Conservation (phyloP, 768 basidiomycete genomes). For the Suillus decipiens region DNA sequence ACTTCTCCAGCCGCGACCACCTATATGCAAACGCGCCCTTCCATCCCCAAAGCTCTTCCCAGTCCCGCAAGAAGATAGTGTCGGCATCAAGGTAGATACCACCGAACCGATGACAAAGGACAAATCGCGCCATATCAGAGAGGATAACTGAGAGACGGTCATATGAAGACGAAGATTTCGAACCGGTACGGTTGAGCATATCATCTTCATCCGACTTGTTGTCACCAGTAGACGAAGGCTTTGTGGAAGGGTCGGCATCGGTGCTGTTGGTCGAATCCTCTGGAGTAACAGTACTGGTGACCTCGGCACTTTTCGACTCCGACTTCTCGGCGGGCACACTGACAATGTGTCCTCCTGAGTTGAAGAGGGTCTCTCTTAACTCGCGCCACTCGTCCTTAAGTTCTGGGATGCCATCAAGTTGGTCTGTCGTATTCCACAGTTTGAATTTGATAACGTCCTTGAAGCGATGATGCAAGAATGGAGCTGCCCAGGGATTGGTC, state of each 20-base stretch:
- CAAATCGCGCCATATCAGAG: constrained; percentile 96
- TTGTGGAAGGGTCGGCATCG: constrained; percentile 17
- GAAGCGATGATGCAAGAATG: constrained; percentile 92
- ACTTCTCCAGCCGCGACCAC: constrained; percentile 90
- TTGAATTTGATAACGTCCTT: constrained; percentile 92
- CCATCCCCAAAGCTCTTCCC: constrained; percentile 99
- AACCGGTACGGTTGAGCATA: constrained; percentile 82
- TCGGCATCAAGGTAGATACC: constrained; percentile 98
- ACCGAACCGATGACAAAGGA: constrained; percentile 95
- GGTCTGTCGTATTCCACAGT: constrained; percentile 98
- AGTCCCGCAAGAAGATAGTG: constrained; percentile 93
- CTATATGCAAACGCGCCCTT: constrained; percentile 95
- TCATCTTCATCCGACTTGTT: constrained; percentile 47
- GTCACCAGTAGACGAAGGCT: constrained; percentile 22
- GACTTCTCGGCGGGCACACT: constrained; percentile 54
- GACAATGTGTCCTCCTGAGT: constrained; percentile 79
- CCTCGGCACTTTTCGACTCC: constrained; percentile 26
- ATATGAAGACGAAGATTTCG: constrained; percentile 84
- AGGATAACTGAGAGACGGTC: constrained; percentile 91
- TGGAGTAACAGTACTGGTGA: constrained; percentile 17
- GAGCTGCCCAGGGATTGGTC: constrained; percentile 90
- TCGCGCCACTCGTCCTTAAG: constrained; percentile 88
- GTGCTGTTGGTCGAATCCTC: constrained; percentile 27
- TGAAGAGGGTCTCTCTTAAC: constrained; percentile 75
- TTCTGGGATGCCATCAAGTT: constrained; percentile 89